phyloP scores from a whole-genome alignment of 1,284 basidiomycete genomes.

The Xerocomus minutiporus region DNA sequence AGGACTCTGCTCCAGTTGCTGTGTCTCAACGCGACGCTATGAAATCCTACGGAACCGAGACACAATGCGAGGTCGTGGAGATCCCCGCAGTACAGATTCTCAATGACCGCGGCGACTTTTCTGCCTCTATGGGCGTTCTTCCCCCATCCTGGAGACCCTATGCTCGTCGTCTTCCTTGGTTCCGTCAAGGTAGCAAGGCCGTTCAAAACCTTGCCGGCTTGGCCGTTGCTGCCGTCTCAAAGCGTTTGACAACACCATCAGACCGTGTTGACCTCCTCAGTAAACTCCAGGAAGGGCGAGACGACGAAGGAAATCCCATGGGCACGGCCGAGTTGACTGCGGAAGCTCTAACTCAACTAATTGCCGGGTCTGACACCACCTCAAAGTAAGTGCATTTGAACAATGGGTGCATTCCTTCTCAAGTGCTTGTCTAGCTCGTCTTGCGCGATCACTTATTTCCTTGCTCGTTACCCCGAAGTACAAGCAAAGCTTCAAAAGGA shows the following conservation, averaged over 20 bases:
- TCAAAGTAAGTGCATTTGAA: constrained; percentile 56
- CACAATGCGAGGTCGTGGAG: constrained; percentile 45
- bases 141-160: constrained; percentile 70
- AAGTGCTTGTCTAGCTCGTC: constrained; percentile 50
- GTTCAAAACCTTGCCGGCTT: constrained; percentile 76
- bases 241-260: constrained; percentile 58
- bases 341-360: constrained; percentile 81
- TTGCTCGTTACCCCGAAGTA: constrained; percentile 61
- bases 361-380: constrained; percentile 81
- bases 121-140: constrained; percentile 78
- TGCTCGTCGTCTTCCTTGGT: constrained; percentile 72
- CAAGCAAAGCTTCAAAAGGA: constrained; percentile 76
- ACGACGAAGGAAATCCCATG: constrained; percentile 77
- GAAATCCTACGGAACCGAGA: constrained; percentile 49
- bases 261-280: constrained; percentile 77
- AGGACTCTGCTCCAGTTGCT: constrained; percentile 68
- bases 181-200: constrained; percentile 60
- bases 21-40: constrained; percentile 48
- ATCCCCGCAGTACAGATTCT: constrained; percentile 84
- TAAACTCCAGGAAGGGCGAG: constrained; percentile 73
- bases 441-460: constrained; percentile 81
- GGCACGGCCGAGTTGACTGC: constrained; percentile 79
- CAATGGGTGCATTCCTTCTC: background rate
- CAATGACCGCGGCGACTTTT: constrained; percentile 86
- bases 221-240: constrained; percentile 77